Evolutionary conservation across 2,329 filamentous ascomycete genomes (phyloP).

Genomic region (Cladosporium sp.): DNA sequence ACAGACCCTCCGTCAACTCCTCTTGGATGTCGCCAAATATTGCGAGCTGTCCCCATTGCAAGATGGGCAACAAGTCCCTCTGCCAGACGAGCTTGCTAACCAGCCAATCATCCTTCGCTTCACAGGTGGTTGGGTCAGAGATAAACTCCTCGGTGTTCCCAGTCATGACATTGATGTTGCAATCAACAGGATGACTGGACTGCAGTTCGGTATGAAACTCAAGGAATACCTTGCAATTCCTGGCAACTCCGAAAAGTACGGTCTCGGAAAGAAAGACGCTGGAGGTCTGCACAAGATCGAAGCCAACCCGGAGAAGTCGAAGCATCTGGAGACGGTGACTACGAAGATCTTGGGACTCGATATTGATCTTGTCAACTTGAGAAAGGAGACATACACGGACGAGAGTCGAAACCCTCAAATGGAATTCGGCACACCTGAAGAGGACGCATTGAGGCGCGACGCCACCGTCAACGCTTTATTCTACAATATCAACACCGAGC

Average conservation of each 20-base stretch:
- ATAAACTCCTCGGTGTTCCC: constrained; percentile 68
- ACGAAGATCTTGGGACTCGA: constrained; percentile 81
- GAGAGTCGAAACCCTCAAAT: constrained; percentile 86
- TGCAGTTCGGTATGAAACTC: constrained; percentile 66
- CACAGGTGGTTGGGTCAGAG: constrained; percentile 83
- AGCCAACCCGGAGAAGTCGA: constrained; percentile 92
- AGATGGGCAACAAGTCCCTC: constrained; percentile 26
- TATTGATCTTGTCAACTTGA: constrained; percentile 88
- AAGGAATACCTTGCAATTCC: constrained; percentile 62
- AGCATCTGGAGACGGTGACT: constrained; percentile 89
- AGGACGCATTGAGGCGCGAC: constrained; percentile 85
- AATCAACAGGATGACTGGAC: constrained; percentile 81
- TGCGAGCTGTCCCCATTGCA: constrained; percentile 48
- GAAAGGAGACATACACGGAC: constrained; percentile 86
- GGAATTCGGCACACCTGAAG: constrained; percentile 87
- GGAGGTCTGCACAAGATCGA: constrained; percentile 82
- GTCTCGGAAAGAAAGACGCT: constrained; percentile 54
- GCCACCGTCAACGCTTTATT: constrained; percentile 95
- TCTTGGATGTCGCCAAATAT: constrained; percentile 75
- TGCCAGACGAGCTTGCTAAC: constrained; percentile 43
- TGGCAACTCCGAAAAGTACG: constrained; percentile 59
- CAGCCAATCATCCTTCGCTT: constrained; percentile 61
- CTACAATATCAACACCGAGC: constrained; percentile 78
- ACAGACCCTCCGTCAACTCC: constrained; percentile 64
- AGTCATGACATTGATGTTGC: constrained; percentile 82